phyloP scores from a whole-genome alignment of 176 grass and related monocot genomes.

The Lolium perenne region DNA sequence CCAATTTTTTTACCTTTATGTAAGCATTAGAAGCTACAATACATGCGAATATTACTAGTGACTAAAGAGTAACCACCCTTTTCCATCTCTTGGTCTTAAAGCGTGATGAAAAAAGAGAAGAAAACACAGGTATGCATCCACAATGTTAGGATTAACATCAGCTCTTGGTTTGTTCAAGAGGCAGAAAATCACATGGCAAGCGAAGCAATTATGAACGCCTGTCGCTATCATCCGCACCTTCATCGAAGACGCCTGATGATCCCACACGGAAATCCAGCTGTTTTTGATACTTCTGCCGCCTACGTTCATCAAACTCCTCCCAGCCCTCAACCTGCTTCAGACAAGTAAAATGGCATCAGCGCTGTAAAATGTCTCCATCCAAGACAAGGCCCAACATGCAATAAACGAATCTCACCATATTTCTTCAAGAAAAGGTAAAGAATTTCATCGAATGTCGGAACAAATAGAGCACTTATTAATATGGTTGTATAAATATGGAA shows the following conservation, averaged over 20 bases:
- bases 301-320: conserved; percentile 85
- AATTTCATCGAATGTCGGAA: background rate
- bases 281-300: conserved; percentile 89
- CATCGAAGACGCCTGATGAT: conserved; percentile 90
- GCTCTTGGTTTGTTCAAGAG: background rate
- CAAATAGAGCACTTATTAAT: background rate
- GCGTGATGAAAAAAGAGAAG: background rate
- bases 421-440: background rate
- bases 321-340: conserved; percentile 76
- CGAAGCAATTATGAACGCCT: conserved; percentile 31
- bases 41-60: background rate
- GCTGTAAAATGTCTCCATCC: background rate
- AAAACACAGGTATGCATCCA: background rate
- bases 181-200: background rate
- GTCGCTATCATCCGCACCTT: conserved; percentile 87
- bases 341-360: background rate
- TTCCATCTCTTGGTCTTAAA: background rate
- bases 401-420: background rate
- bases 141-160: background rate
- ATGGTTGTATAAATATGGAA: background rate
- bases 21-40: too few relatives aligned
- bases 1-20: too few relatives aligned
- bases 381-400: background rate
- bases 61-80: background rate
- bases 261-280: conserved; percentile 94